Conservation (phyloP, 768 basidiomycete genomes). For the Hemileccinum rubropunctum region DNA sequence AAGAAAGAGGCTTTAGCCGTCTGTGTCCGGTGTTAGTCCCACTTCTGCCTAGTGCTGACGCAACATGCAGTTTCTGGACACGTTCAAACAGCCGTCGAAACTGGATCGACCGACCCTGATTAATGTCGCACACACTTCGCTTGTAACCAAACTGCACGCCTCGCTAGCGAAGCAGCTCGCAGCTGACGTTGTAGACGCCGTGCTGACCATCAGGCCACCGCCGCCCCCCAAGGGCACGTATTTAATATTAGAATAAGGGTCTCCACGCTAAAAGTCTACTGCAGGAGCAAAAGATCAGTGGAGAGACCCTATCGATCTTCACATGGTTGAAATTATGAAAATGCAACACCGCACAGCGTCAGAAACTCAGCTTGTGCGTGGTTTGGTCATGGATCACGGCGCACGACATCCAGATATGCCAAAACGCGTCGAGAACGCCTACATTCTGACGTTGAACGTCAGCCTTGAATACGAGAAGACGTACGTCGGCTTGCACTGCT, state of each 20-base stretch:
- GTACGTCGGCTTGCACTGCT: conserved; percentile 49
- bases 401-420: conserved; percentile 99
- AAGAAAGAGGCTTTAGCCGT: conserved; percentile 93
- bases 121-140: conserved; percentile 91
- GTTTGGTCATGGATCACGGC: conserved; percentile 96
- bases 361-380: conserved; percentile 93
- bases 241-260: conserved; percentile 28
- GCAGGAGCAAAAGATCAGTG: conserved; percentile 64
- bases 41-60: conserved; percentile 18
- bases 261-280: conserved; percentile 23
- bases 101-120: conserved; percentile 90
- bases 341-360: conserved; percentile 99
- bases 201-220: conserved; percentile 78
- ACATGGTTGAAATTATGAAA: conserved; percentile 99
- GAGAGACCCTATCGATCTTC: conserved; percentile 91
- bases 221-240: conserved; percentile 55
- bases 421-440: conserved; percentile 95
- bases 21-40: conserved; percentile 33
- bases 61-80: conserved; percentile 78
- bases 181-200: conserved; percentile 93
- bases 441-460: conserved; percentile 92
- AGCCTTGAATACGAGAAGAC: conserved; percentile 99
- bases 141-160: conserved; percentile 87
- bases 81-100: conserved; percentile 73
- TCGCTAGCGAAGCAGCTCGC: conserved; percentile 83